These are phyloP conservation scores for Suillus subluteus DNA, from an alignment of 768 basidiomycete species.

Conservation along the genomic window DNA sequence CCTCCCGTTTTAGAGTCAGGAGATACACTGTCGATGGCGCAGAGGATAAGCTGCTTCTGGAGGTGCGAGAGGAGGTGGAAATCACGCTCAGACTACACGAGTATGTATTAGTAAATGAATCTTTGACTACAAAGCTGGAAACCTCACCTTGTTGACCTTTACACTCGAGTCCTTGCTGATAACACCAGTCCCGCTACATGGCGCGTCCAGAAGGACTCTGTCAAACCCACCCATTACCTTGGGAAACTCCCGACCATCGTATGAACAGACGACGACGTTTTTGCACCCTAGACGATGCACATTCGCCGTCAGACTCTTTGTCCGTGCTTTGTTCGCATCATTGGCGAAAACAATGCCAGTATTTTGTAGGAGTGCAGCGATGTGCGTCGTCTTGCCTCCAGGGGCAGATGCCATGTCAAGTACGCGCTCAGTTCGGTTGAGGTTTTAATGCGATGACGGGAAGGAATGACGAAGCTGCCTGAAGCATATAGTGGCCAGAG, in stretches of 20 bases:
- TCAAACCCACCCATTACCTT: slow-evolving; percentile 99
- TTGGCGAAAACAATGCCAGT: slow-evolving; percentile 98
- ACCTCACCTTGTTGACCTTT: slow-evolving; percentile 92
- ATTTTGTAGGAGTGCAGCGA: slow-evolving; percentile 95
- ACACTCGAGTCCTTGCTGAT: slow-evolving; percentile 98
- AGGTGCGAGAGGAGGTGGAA: slow-evolving; percentile 95
- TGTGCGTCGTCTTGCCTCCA: slow-evolving; percentile 97
- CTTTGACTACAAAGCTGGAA: slow-evolving; percentile 8
- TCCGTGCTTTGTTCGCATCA: slow-evolving; percentile 91
- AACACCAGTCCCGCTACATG: slow-evolving; percentile 97
- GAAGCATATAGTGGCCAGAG: slow-evolving; percentile 99
- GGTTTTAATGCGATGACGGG: slow-evolving; percentile 96
- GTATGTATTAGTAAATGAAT: slow-evolving; percentile 14
- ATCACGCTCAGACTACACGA: slow-evolving; percentile 83
- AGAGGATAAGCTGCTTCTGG: slow-evolving; percentile 97
- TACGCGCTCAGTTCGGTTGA: slow-evolving; percentile 89
- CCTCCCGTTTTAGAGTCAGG: slow-evolving; percentile 91
- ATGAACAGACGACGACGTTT: slow-evolving; percentile 96
- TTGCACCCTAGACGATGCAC: slow-evolving; percentile 97
- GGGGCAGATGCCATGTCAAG: slow-evolving; percentile 99
- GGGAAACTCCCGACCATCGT: slow-evolving; percentile 97
- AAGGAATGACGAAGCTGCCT: slow-evolving; percentile 98
- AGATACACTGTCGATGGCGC: slow-evolving; percentile 95
- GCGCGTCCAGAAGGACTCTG: slow-evolving; percentile 94
- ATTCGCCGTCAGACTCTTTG: slow-evolving; percentile 96